Evolutionary conservation across 2,329 filamentous ascomycete genomes (phyloP), one percentile per base, ranked within the genome.

Genomic region (Pezicula neosporulosa): DNA sequence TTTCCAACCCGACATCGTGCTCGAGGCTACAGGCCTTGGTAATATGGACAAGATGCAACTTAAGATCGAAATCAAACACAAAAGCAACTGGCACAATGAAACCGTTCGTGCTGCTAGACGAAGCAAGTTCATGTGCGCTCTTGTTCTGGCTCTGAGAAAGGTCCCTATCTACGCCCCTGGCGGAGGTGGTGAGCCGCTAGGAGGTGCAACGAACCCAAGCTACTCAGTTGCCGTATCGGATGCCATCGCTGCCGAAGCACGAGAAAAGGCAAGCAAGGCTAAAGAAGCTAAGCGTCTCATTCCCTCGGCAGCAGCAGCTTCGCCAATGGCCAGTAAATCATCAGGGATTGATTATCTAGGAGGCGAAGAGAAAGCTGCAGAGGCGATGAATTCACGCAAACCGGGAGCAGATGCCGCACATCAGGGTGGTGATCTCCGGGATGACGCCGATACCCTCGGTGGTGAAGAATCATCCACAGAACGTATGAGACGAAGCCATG

Each of bases 41-140:
- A 87, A 92, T 63, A 84, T 96, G 75, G 89, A 95, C 71, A 96
- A 96, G 73, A 77, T 97, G 47, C 81, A 88, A 61, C 81, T 99
- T 50, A 84, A 85, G 62, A 78, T 97, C 37, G 86, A 89, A 62
- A 91, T 97, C 65, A 85, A 87, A 64, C 91, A 97, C 77, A 97
- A 97, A 73, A 90, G 86, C 52, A 94, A 93, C 72, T 93, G 89
- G 89, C 83, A 90, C 60, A 91, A 97, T 70, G 93, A 96, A 60
- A 78, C 82, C 1, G 80, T 97, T 38, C 87, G 92, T 38, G 86
- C 86, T 16, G 81, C 87, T 6, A 85, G 92, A 48, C 85, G 93
- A 54, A 95, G 89, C 68, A 97, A 96, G 71, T 97, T 99, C 73
- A 96, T 97, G 85, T 96, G 92, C 66, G 94, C 94, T 1, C 76